Percentiles rank a stretch among this genome's conserved stretches.
Conservation (phyloP, 495 filamentous ascomycete species). For the Penicillium lividum region DNA sequence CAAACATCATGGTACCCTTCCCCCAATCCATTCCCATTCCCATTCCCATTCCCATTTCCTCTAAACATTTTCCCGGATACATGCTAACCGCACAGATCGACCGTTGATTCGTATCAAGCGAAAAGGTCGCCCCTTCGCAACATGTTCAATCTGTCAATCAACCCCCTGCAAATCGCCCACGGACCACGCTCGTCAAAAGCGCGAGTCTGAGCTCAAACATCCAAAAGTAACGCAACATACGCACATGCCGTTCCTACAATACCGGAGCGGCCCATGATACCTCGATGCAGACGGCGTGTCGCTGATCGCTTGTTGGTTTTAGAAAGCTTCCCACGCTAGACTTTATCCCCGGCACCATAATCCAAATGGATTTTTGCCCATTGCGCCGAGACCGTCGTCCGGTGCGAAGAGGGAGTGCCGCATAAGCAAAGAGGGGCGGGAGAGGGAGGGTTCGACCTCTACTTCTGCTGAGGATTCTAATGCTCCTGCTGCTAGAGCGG, state of each 20-base stretch:
- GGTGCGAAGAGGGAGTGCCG: conserved; percentile 9
- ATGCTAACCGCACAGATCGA: conserved; percentile 61
- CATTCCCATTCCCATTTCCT: conserved; percentile 24
- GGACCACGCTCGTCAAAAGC: conserved; percentile 91
- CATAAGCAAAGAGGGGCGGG: not conserved
- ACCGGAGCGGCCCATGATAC: conserved; percentile 20
- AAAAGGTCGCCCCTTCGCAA: conserved; percentile 94
- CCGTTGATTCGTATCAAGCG: conserved; percentile 93
- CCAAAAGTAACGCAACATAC: conserved; percentile 38
- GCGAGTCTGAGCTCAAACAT: conserved; percentile 76
- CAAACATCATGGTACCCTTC: conserved; percentile 48
- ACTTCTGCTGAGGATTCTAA: conserved; percentile 4
- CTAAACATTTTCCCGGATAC: not conserved
- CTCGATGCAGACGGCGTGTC: conserved; percentile 30
- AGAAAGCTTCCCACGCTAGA: conserved; percentile 39
- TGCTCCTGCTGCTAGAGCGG: not conserved
- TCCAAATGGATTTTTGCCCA: conserved; percentile 36
- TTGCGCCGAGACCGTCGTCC: conserved; percentile 36
- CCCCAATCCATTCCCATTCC: conserved; percentile 6
- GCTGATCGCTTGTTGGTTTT: conserved; percentile 28
- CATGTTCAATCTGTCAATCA: conserved; percentile 92
- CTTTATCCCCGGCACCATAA: conserved; percentile 31
- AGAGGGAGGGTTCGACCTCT: conserved; percentile 19
- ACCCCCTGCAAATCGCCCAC: conserved; percentile 87
- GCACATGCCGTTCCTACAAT: conserved; percentile 20